Evolutionary conservation across 208 protist species (phyloP).

Genomic region (Leishmania tarentolae): DNA sequence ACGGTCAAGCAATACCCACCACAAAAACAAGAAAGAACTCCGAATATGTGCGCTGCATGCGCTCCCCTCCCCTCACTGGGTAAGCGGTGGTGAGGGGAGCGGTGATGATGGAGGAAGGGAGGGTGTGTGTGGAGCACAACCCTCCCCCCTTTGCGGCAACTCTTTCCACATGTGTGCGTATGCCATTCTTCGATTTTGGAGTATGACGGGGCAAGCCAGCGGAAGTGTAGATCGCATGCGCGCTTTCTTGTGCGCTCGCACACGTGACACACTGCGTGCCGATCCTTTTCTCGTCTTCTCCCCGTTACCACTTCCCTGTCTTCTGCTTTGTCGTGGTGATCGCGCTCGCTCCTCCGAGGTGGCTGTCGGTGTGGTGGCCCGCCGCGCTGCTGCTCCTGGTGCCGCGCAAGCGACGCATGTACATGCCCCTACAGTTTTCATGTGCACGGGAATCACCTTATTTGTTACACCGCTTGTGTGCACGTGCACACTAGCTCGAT

Average conservation of each 20-base stretch:
- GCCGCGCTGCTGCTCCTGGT: not conserved
- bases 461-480: not conserved
- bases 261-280: not conserved
- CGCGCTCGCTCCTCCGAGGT: not conserved
- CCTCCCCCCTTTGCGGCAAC: not conserved
- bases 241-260: not conserved
- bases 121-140: not conserved
- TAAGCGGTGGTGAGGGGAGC: not conserved
- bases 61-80: not conserved
- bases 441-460: not conserved
- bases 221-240: not conserved
- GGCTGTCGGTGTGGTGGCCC: not conserved
- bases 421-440: not conserved
- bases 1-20: not conserved
- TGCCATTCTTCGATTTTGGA: not conserved
- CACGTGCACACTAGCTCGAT: not conserved
- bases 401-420: not conserved
- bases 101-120: not conserved
- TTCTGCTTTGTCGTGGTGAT: not conserved
- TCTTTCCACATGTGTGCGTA: not conserved
- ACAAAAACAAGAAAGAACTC: not conserved
- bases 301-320: not conserved
- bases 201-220: not conserved
- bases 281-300: not conserved
- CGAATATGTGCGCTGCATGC: not conserved